phyloP scores from a whole-genome alignment of 2,329 filamentous ascomycete species.

The Anthostomella pinea region DNA sequence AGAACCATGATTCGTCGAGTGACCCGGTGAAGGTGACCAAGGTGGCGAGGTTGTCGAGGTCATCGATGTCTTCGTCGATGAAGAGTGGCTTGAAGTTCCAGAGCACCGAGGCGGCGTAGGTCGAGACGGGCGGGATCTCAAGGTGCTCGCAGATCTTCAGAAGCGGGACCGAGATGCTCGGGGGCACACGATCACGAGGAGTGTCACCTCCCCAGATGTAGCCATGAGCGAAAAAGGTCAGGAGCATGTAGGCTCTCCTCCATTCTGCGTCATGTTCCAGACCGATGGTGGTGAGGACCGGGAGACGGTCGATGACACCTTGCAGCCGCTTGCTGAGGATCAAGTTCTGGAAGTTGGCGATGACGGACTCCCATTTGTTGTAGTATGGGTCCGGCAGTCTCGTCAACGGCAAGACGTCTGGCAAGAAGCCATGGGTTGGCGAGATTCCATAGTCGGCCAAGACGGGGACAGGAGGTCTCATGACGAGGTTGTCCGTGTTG shows the following conservation, averaged over 20 bases:
- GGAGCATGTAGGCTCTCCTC: constrained; percentile 85
- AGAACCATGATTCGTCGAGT: constrained; percentile 98
- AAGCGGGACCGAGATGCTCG: constrained; percentile 79
- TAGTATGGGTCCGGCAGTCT: constrained; percentile 87
- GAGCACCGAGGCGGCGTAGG: constrained; percentile 85
- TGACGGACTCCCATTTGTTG: constrained; percentile 87
- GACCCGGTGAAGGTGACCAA: constrained; percentile 91
- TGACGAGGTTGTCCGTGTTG: constrained; percentile 29
- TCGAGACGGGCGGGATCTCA: constrained; percentile 88
- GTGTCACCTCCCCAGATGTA: constrained; percentile 95
- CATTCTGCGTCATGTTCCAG: constrained; percentile 85
- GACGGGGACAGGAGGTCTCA: constrained; percentile 60
- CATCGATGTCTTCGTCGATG: constrained; percentile 74
- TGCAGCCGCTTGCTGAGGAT: constrained; percentile 83
- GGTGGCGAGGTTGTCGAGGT: constrained; percentile 82
- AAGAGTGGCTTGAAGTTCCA: constrained; percentile 99
- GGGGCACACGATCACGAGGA: constrained; percentile 75
- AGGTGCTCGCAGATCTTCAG: constrained; percentile 72
- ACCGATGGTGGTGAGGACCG: constrained; percentile 77
- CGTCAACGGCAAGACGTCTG: constrained; percentile 74
- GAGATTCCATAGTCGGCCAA: constrained; percentile 80
- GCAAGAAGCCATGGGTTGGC: constrained; percentile 79
- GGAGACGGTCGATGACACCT: constrained; percentile 74
- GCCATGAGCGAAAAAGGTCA: constrained; percentile 88
- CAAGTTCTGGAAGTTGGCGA: constrained; percentile 80